These are phyloP conservation scores for Ophiostoma novo-ulmi DNA, from an alignment of 2,329 filamentous ascomycete genomes.

Conservation along the genomic window DNA sequence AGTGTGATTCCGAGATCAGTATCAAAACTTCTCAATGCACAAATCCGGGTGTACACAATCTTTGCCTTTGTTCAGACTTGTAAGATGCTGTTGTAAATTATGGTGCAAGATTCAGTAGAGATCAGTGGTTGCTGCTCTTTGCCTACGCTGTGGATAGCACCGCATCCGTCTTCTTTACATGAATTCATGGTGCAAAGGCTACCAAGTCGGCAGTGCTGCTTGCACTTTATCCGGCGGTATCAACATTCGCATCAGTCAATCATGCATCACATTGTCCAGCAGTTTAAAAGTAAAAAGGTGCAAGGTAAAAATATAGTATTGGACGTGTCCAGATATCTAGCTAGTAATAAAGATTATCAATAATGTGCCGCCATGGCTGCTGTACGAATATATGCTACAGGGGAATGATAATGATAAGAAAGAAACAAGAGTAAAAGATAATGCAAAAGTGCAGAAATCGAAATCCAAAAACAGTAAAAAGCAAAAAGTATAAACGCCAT, in stretches of 20 bases:
- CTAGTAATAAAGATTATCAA: conserved; percentile 14
- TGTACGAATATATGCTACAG: not conserved
- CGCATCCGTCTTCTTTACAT: not conserved
- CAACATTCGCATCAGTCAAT: not conserved
- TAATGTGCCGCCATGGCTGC: conserved; percentile 5
- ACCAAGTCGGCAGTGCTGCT: not conserved
- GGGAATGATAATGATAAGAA: not conserved
- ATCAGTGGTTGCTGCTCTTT: no score
- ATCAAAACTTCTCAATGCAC: no score
- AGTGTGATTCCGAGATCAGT: no score
- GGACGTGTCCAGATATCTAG: conserved; percentile 5
- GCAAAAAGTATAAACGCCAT: not conserved
- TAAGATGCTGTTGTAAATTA: no score
- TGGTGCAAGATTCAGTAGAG: no score
- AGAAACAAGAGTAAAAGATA: not conserved
- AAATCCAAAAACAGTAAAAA: not conserved
- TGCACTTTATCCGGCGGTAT: not conserved
- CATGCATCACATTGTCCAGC: not conserved
- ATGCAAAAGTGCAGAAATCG: not conserved
- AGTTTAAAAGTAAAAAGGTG: not conserved
- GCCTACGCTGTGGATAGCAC: not conserved
- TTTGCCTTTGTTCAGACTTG: no score
- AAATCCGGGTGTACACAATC: no score
- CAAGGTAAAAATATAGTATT: not conserved
- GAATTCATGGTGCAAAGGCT: no score